Conservation (phyloP, 1,139 yeast genomes). For the Hansenula lynferdii region DNA sequence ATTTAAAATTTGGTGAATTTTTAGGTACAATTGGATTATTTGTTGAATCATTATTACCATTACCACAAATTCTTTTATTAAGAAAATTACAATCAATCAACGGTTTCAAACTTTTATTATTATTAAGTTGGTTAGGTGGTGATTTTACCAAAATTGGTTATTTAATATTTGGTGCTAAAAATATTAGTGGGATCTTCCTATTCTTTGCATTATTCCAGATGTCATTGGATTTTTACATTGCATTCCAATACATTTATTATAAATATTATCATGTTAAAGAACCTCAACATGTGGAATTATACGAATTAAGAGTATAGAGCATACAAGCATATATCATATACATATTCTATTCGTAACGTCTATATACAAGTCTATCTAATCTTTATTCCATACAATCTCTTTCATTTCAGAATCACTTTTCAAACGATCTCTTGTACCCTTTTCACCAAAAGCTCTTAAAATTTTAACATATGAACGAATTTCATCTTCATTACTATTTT, state of each 20-base stretch:
- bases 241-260: slow-evolving; percentile 67
- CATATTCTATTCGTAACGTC: too few relatives aligned
- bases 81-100: slow-evolving; percentile 65
- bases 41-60: slow-evolving; percentile 77
- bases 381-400: slow-evolving; percentile 19
- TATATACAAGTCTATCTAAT: slow-evolving; percentile 5
- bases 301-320: slow-evolving; percentile 10
- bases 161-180: slow-evolving; percentile 64
- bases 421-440: slow-evolving; percentile 17
- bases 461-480: slow-evolving; percentile 26
- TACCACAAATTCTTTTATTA: slow-evolving; percentile 79
- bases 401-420: background rate
- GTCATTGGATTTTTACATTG: slow-evolving; percentile 68
- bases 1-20: slow-evolving; percentile 42
- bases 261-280: slow-evolving; percentile 28
- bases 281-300: slow-evolving; percentile 17
- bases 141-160: slow-evolving; percentile 75
- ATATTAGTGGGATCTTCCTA: slow-evolving; percentile 64
- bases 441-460: slow-evolving; percentile 35
- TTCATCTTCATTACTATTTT: slow-evolving; percentile 21
- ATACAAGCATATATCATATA: too few relatives aligned
- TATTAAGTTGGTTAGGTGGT: slow-evolving; percentile 86
- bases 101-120: slow-evolving; percentile 70
- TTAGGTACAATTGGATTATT: slow-evolving; percentile 73
- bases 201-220: slow-evolving; percentile 81